Evolutionary conservation across 1,284 basidiomycete species (phyloP).

Genomic region (Apiotrichum gamsii): DNA sequence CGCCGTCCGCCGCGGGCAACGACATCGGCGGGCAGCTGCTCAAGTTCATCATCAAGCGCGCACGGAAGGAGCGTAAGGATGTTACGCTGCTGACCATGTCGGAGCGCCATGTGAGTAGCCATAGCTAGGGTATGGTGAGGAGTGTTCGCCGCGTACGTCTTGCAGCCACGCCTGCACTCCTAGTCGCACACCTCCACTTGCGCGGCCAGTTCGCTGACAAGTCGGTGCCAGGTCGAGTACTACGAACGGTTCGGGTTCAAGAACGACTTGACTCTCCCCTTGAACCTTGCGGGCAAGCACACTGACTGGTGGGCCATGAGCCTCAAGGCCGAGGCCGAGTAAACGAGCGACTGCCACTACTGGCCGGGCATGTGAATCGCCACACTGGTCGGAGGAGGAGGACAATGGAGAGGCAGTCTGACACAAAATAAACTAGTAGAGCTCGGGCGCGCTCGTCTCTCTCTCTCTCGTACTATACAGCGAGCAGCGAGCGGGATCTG

Average conservation of each 20-base stretch:
- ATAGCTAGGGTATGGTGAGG: slow-evolving; percentile 5
- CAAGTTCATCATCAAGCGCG: slow-evolving; percentile 1
- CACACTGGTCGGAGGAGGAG: too few species aligned
- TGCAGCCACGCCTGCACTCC: too few species aligned
- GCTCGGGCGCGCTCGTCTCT: too few species aligned
- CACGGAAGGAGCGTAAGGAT: not conserved
- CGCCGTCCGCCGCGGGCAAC: slow-evolving; percentile 3
- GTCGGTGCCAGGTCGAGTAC: slow-evolving; percentile 15
- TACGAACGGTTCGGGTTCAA: slow-evolving; percentile 2
- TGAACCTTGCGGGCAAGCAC: not conserved
- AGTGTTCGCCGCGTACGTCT: too few species aligned
- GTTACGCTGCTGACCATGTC: slow-evolving; percentile 10
- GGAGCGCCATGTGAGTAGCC: slow-evolving; percentile 2
- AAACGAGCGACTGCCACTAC: not conserved
- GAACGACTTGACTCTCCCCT: not conserved
- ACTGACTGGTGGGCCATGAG: slow-evolving; percentile 4
- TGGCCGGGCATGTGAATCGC: too few species aligned
- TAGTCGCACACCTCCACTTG: too few species aligned
- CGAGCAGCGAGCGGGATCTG: too few species aligned
- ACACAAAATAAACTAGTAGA: too few species aligned
- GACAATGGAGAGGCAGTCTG: too few species aligned
- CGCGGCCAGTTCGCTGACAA: too few species aligned
- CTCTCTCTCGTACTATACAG: too few species aligned
- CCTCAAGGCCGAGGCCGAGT: too few species aligned
- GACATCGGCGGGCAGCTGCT: slow-evolving; percentile 7